Percentiles rank a stretch among this genome's conserved stretches.
Evolutionary conservation across 306 rosid species (phyloP).

Genomic region (Cucumis cinereus): DNA sequence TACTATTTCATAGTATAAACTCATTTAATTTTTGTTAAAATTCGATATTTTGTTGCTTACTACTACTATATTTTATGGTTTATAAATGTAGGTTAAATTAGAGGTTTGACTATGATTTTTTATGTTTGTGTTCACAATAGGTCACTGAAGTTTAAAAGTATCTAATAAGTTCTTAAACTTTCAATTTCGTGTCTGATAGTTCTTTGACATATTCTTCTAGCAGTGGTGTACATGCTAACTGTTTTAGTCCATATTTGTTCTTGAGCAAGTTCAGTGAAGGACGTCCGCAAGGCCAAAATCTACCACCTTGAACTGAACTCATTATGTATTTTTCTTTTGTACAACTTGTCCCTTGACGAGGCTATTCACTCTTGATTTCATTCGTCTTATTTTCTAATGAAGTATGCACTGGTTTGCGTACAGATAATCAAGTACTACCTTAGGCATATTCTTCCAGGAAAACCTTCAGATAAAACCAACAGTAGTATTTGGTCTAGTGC

Average conservation of each 20-base stretch:
- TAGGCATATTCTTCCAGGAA: background rate
- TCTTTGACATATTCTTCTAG: too few species aligned
- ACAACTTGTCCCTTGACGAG: background rate
- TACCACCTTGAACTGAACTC: background rate
- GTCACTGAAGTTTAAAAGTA: too few species aligned
- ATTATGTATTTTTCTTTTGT: background rate
- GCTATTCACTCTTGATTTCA: background rate
- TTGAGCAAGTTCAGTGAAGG: background rate
- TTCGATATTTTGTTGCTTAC: too few species aligned
- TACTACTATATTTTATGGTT: too few species aligned
- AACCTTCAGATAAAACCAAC: background rate
- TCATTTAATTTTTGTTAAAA: too few species aligned
- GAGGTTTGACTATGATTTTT: too few species aligned
- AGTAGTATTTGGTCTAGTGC: background rate
- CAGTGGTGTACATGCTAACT: too few species aligned
- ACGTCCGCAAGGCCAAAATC: background rate
- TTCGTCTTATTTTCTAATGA: background rate
- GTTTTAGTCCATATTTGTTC: background rate
- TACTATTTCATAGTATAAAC: too few species aligned
- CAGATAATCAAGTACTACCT: background rate
- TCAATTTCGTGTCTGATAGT: too few species aligned
- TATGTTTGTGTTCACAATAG: too few species aligned
- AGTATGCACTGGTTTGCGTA: background rate
- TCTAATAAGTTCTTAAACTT: too few species aligned
- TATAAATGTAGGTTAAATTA: too few species aligned